Evolutionary conservation across 768 basidiomycete species (phyloP).

Genomic region (Chlorophyllum brunneum): DNA sequence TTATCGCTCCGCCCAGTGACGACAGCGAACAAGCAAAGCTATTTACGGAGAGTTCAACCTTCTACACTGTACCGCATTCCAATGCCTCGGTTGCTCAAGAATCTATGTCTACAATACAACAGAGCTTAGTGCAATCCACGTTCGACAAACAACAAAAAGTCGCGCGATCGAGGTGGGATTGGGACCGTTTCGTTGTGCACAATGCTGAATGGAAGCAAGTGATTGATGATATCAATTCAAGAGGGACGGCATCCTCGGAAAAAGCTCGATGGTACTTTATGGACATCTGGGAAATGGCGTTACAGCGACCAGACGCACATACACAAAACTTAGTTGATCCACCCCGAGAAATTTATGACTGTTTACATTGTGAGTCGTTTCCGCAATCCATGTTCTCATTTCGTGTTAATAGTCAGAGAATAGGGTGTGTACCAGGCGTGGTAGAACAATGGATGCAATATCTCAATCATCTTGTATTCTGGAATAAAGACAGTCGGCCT

Average conservation of each 20-base stretch:
- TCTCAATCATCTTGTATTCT: constrained; percentile 5
- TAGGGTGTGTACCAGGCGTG: constrained; percentile 10
- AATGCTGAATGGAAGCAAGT: constrained; percentile 15
- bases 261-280: constrained; percentile 15
- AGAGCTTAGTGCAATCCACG: neutral
- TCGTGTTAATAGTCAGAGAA: no score
- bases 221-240: neutral
- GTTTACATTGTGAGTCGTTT: constrained; percentile 17
- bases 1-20: neutral
- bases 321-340: constrained; percentile 11
- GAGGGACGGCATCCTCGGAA: neutral
- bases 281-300: constrained; percentile 17
- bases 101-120: neutral
- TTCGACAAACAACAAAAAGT: constrained; percentile 8
- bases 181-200: constrained; percentile 16
- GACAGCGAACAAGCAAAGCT: neutral
- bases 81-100: neutral
- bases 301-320: constrained; percentile 20
- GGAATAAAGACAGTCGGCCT: neutral
- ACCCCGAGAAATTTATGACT: constrained; percentile 10
- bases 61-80: constrained; percentile 8
- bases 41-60: constrained; percentile 2
- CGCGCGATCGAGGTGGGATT: constrained; percentile 16
- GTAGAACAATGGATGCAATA: constrained; percentile 12
- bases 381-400: no score